Evolutionary conservation across 306 rosid genomes (phyloP).

Genomic region (Begonia masoniana): DNA sequence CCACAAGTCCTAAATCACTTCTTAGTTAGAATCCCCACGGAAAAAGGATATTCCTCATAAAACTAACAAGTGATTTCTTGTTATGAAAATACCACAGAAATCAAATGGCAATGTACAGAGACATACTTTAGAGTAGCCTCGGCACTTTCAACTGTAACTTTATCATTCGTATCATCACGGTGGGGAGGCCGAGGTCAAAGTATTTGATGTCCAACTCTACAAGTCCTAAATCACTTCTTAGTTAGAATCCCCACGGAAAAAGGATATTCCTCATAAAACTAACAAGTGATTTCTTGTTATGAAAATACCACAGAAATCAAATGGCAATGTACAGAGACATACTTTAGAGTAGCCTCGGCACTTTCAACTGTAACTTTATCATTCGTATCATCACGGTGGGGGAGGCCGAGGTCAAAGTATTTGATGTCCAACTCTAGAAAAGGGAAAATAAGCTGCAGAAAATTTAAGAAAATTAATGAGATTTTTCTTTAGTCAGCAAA

Average conservation of each 20-base stretch:
- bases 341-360: constrained; percentile 98
- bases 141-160: constrained; percentile 92
- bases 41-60: no score
- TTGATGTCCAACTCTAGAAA: constrained; percentile 96
- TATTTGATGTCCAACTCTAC: constrained; percentile 94
- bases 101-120: no score
- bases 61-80: no score
- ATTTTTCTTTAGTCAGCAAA: background rate
- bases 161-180: constrained; percentile 89
- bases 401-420: constrained; percentile 93
- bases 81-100: no score
- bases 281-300: no score
- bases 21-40: no score
- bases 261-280: no score
- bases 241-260: no score
- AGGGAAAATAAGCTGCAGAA: constrained; percentile 73
- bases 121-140: constrained; percentile 97
- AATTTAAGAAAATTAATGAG: constrained; percentile 3
- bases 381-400: constrained; percentile 79
- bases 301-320: no score
- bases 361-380: constrained; percentile 94
- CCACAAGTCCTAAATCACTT: no score
- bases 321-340: constrained; percentile 10
- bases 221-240: no score
- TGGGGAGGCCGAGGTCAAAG: constrained; percentile 90